Conservation (phyloP, 192 early-diverging fungal species). For the Piromyces sp. region DNA sequence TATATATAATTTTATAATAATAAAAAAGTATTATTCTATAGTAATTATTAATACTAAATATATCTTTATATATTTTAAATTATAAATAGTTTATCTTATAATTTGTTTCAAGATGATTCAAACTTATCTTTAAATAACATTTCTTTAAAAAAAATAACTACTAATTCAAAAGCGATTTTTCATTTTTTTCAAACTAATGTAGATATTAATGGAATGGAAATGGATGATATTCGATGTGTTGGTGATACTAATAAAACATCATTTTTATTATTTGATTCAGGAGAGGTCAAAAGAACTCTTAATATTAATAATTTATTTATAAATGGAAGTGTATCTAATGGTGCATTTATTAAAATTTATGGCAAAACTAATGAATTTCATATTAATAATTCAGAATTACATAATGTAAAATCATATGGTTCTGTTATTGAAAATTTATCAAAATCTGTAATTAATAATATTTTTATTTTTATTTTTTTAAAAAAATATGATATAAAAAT, state of each 20-base stretch:
- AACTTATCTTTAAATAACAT: neutral
- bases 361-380: neutral
- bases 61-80: too few relatives aligned
- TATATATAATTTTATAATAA: too few relatives aligned
- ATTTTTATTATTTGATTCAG: neutral
- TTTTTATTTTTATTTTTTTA: too few relatives aligned
- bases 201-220: neutral
- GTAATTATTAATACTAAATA: too few relatives aligned
- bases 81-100: neutral
- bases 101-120: neutral
- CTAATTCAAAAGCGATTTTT: neutral
- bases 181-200: neutral
- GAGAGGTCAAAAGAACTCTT: neutral
- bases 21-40: too few relatives aligned
- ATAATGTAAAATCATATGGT: neutral
- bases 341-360: neutral
- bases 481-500: too few relatives aligned
- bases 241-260: neutral
- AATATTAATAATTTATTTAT: neutral
- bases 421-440: neutral
- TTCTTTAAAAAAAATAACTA: neutral
- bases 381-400: neutral
- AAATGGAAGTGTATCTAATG: neutral
- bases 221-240: neutral
- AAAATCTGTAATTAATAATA: neutral